Conservation (phyloP, 192 early-diverging fungal genomes). For the Kappamyces sp. region DNA sequence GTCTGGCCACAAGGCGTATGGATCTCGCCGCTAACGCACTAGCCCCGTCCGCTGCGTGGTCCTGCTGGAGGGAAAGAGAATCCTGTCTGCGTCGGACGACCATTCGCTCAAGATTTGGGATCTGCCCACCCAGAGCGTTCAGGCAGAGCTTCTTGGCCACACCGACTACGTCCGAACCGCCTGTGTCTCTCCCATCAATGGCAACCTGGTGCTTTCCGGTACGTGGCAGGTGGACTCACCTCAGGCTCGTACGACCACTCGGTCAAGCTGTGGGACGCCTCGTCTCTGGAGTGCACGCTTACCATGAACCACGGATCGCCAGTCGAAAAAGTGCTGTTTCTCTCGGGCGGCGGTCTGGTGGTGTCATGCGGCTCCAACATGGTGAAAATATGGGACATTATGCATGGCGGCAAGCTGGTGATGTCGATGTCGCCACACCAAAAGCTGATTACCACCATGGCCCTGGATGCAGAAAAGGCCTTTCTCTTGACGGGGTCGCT, state of each 20-base stretch:
- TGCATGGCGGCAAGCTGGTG: slow-evolving; percentile 72
- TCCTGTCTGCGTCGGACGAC: slow-evolving; percentile 88
- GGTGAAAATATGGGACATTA: slow-evolving; percentile 84
- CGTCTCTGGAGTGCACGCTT: slow-evolving; percentile 64
- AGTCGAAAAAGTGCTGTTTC: slow-evolving; percentile 81
- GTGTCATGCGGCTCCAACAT: slow-evolving; percentile 65
- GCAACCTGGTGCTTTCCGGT: slow-evolving; percentile 54
- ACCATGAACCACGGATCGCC: slow-evolving; percentile 78
- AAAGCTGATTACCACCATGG: slow-evolving; percentile 90
- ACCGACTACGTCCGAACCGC: slow-evolving; percentile 84
- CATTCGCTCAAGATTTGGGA: slow-evolving; percentile 92
- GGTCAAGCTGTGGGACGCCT: slow-evolving; percentile 86
- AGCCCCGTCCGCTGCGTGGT: no score
- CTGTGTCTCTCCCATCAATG: slow-evolving; percentile 66
- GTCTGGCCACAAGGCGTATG: slow-evolving; percentile 47
- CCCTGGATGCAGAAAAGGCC: slow-evolving; percentile 69
- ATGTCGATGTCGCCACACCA: slow-evolving; percentile 83
- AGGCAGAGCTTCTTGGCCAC: slow-evolving; percentile 73
- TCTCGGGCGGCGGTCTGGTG: slow-evolving; percentile 73
- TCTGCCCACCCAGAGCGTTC: slow-evolving; percentile 69
- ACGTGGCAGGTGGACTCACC: neutral
- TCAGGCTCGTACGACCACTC: slow-evolving; percentile 95
- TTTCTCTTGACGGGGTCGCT: slow-evolving; percentile 83
- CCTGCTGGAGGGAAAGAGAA: slow-evolving; percentile 28
- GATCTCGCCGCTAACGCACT: neutral